Percentiles rank a stretch among this genome's conserved stretches.
phyloP scores from a whole-genome alignment of 371 early-diverging fungal species.

The Actinomortierella wolfii region DNA sequence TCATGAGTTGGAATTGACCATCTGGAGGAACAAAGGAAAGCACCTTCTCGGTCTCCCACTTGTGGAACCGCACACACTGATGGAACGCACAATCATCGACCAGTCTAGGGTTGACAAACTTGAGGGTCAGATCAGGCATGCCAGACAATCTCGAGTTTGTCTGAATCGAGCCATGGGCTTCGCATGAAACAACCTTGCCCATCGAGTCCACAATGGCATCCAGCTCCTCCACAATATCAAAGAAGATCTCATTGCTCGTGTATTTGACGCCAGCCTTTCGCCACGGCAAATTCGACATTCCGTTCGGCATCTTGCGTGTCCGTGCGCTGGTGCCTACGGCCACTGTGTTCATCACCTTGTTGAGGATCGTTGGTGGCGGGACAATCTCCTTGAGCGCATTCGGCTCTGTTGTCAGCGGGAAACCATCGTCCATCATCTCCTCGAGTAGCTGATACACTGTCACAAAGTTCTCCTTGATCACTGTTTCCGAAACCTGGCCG shows the following conservation, averaged over 20 bases:
- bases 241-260: conserved; percentile 89
- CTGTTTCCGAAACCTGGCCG: conserved; percentile 78
- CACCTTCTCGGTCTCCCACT: conserved; percentile 80
- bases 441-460: conserved; percentile 91
- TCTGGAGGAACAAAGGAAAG: conserved; percentile 95
- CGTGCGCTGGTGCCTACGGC: conserved; percentile 47
- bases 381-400: conserved; percentile 85
- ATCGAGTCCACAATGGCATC: conserved; percentile 81
- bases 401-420: conserved; percentile 86
- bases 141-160: conserved; percentile 82
- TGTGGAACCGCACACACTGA: conserved; percentile 82
- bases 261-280: conserved; percentile 88
- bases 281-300: conserved; percentile 85
- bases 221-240: conserved; percentile 90
- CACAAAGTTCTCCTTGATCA: conserved; percentile 92
- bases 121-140: conserved; percentile 87
- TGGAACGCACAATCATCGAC: conserved; percentile 90
- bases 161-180: conserved; percentile 79
- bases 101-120: conserved; percentile 70
- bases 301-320: conserved; percentile 29
- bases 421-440: conserved; percentile 93
- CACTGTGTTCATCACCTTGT: conserved; percentile 85
- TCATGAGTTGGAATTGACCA: conserved; percentile 87
- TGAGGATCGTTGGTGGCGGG: conserved; percentile 85
- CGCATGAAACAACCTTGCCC: conserved; percentile 76